Evolutionary conservation across 2,329 filamentous ascomycete genomes (phyloP).

Genomic region (Colletotrichum salicis): DNA sequence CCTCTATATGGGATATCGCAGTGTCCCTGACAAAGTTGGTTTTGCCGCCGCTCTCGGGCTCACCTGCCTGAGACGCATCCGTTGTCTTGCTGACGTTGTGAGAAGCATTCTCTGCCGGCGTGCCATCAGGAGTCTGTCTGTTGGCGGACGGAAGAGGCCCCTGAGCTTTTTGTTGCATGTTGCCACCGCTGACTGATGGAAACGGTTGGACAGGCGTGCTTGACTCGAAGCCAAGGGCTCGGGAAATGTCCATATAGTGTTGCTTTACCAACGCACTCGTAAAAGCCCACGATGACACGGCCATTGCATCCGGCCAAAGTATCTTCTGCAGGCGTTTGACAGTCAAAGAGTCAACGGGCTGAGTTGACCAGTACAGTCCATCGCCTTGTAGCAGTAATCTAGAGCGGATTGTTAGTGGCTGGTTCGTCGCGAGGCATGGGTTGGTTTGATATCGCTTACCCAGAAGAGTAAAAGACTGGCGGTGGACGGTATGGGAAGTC

Average conservation of each 20-base stretch:
- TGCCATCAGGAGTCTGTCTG: slow-evolving; percentile 35
- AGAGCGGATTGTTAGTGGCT: slow-evolving; percentile 38
- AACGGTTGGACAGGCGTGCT: slow-evolving; percentile 1
- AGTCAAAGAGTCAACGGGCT: slow-evolving; percentile 58
- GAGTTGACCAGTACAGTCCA: slow-evolving; percentile 57
- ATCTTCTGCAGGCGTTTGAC: slow-evolving; percentile 59
- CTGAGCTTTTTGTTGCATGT: slow-evolving; percentile 18
- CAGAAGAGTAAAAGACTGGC: slow-evolving; percentile 67
- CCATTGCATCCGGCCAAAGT: slow-evolving; percentile 64
- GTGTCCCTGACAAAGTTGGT: slow-evolving; percentile 37
- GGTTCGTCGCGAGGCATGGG: no score
- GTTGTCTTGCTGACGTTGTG: slow-evolving; percentile 28
- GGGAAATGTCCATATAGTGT: slow-evolving; percentile 55
- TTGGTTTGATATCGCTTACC: slow-evolving; percentile 56
- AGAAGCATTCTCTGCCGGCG: slow-evolving; percentile 24
- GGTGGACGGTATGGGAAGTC: slow-evolving; percentile 69
- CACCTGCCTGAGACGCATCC: slow-evolving; percentile 12
- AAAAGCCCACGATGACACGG: slow-evolving; percentile 63
- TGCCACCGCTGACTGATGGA: background rate
- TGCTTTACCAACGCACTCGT: slow-evolving; percentile 58
- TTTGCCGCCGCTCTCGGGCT: slow-evolving; percentile 30
- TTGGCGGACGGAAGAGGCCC: slow-evolving; percentile 24
- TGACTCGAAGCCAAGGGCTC: slow-evolving; percentile 56
- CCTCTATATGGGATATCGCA: slow-evolving; percentile 33
- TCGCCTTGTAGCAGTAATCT: slow-evolving; percentile 64